Evolutionary conservation across 2,329 filamentous ascomycete genomes (phyloP), one percentile per base, ranked within the genome.

Genomic region (Chrysoporthe deuterocubensis): DNA sequence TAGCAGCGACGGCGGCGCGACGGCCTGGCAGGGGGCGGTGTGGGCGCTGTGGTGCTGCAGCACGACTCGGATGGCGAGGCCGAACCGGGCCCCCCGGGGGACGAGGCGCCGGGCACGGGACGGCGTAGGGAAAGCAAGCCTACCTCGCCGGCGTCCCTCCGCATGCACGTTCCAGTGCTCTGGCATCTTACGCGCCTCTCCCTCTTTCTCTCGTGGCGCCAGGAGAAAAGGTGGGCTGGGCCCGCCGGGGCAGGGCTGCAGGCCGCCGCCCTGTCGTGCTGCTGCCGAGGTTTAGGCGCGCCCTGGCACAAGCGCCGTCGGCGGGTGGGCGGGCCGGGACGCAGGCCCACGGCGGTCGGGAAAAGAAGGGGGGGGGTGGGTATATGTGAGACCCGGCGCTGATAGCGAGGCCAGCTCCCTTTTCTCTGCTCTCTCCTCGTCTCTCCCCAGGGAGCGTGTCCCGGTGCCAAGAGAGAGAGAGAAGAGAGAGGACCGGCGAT

Each of bases 201-300:
- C 2, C 26, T 26, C 26, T 21, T n/a, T 26, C 26, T 26, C 26
- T 26, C 26, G 26, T 26, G 26, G 26, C 26, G 26, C 26, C 26
- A 26, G 2, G 26, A 26, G 26, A 26, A 26, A 26, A 50, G 43
- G 11, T 44, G 7, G 44, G 44, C 1, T 21, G 4, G n/a, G 2
- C 3, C n/a, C 3, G 1, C 37, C 37, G 37, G 5, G 37, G 37
- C 37, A 40, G 37, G 9, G 37, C 37, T 40, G 44, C 44, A 46
- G 44, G 8, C 14, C 11, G 37, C 26, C 6, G 44, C 44, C 34
- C 43, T 32, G 34, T 5, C 14, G 16, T 43, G 44, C 42, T 43
- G 40, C 42, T 69, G 40, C 67, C 67, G 67, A 69, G 56, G 67
- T 69, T 69, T 69, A 69, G 65, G 67, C 67, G 61, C 40, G 46